Evolutionary conservation across 2,329 filamentous ascomycete genomes (phyloP), one percentile per base, ranked within the genome.

Genomic region (Fusarium torreyae): DNA sequence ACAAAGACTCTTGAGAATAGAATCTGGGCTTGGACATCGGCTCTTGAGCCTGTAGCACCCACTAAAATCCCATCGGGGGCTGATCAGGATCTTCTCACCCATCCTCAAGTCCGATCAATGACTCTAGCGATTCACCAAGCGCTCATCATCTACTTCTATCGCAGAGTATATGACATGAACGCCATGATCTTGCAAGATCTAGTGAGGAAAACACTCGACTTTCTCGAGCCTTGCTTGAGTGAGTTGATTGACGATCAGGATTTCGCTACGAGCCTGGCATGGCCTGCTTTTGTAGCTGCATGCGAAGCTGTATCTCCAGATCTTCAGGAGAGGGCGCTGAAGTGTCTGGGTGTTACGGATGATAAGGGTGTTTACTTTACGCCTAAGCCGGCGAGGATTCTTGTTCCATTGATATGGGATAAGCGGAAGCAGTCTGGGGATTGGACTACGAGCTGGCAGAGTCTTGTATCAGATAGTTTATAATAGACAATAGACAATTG

Each of bases 141-240:
- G 1, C 64, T 84, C 13, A 72, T 80, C 6, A 83, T 85, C 5
- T 84, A 82, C 67, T 84, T 84, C 48, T 83, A 84, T 63, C 77
- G 82, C 2, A 74, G 81, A 6, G 79, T 85, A 0, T 74, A 77
- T 44, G 68, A 75, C 33, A 72, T 76, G 54, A 80, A 81, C 33
- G 75, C 81, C 11, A 79, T 79, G 46, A 76, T 83, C 5, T 56
- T 84, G 0, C 82, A 84, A 48, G 72, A 77, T 66, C 75, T 70
- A 5, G 82, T 84, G 0, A 63, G 68, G 2, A 76, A 77, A 15
- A 77, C 82, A 0, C 66, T 80, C 0, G 80, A 83, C 22, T 77
- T 75, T 24, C 73, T 84, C 1, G 60, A 81, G 45, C 72, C 74
- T 0, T 78, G 77, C 9, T 71, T 79, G 26, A 73, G 80, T 2